Conservation (phyloP, 1,139 yeast species). For the Sugiyamaella japonica region DNA sequence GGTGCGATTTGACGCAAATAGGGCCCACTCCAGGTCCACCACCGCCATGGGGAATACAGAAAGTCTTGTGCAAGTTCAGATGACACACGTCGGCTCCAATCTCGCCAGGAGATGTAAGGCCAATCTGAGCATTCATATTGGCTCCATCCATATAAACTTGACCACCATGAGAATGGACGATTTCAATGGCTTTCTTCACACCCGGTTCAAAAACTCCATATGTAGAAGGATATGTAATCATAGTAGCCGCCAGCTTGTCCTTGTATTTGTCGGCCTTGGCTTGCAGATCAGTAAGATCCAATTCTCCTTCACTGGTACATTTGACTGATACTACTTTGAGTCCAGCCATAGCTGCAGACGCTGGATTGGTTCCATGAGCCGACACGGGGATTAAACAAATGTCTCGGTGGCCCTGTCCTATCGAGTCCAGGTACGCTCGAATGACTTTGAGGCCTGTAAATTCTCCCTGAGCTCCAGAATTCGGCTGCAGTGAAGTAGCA, state of each 20-base stretch:
- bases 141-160: slow-evolving; percentile 98
- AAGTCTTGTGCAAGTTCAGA: slow-evolving; percentile 92
- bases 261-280: slow-evolving; percentile 71
- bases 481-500: slow-evolving; percentile 91
- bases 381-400: slow-evolving; percentile 93
- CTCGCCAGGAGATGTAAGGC: slow-evolving; percentile 95
- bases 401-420: slow-evolving; percentile 73
- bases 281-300: slow-evolving; percentile 74
- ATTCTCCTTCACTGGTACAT: slow-evolving; percentile 80
- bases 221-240: slow-evolving; percentile 97
- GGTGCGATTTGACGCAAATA: slow-evolving; percentile 84
- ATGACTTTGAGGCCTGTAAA: slow-evolving; percentile 91
- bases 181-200: slow-evolving; percentile 76
- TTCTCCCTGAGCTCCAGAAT: slow-evolving; percentile 99
- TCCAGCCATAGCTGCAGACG: slow-evolving; percentile 97
- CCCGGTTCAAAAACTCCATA: slow-evolving; percentile 96
- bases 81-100: slow-evolving; percentile 99
- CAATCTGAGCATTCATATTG: slow-evolving; percentile 98
- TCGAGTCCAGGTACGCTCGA: slow-evolving; percentile 68
- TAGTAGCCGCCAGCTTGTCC: slow-evolving; percentile 76
- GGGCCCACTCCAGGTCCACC: slow-evolving; percentile 99
- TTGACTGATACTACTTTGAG: slow-evolving; percentile 89
- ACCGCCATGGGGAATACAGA: slow-evolving; percentile 98
- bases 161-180: slow-evolving; percentile 84
- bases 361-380: slow-evolving; percentile 99